Conservation (phyloP, 768 basidiomycete species). For the Xerocomellus intermedius region DNA sequence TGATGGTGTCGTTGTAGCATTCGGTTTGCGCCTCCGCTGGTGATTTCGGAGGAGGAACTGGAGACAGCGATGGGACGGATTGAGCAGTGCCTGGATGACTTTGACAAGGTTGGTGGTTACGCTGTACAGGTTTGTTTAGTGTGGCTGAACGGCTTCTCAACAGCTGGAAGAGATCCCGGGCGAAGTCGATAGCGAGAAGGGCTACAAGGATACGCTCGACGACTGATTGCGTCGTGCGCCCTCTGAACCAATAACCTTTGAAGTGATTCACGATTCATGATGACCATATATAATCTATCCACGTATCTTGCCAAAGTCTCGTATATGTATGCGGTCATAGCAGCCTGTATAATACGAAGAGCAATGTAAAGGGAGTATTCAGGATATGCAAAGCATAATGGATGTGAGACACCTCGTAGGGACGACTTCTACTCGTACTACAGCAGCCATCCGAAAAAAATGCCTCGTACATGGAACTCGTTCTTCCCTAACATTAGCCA, state of each 20-base stretch:
- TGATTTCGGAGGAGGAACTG: slow-evolving; percentile 88
- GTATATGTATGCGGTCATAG: not conserved
- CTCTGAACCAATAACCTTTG: no score
- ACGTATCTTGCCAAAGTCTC: not conserved
- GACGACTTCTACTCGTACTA: slow-evolving; percentile 37
- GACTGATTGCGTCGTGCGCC: slow-evolving; percentile 11
- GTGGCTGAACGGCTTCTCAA: not conserved
- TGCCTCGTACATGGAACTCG: slow-evolving; percentile 33
- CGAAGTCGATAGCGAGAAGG: slow-evolving; percentile 59
- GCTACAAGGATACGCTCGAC: slow-evolving; percentile 41
- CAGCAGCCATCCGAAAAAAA: slow-evolving; percentile 57
- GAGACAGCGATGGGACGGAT: slow-evolving; percentile 73
- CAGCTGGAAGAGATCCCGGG: slow-evolving; percentile 65
- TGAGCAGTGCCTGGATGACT: slow-evolving; percentile 70
- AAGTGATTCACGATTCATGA: not conserved
- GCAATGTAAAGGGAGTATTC: no score
- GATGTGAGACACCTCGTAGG: slow-evolving; percentile 67
- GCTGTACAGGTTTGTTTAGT: not conserved
- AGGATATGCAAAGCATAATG: not conserved
- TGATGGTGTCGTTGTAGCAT: slow-evolving; percentile 51
- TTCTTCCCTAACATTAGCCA: slow-evolving; percentile 54
- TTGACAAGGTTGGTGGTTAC: slow-evolving; percentile 62
- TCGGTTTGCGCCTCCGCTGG: slow-evolving; percentile 93
- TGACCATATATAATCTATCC: not conserved
- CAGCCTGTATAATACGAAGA: slow-evolving; percentile 10